phyloP scores from a whole-genome alignment of 192 early-diverging fungal species.

The Coemansia reversa region DNA sequence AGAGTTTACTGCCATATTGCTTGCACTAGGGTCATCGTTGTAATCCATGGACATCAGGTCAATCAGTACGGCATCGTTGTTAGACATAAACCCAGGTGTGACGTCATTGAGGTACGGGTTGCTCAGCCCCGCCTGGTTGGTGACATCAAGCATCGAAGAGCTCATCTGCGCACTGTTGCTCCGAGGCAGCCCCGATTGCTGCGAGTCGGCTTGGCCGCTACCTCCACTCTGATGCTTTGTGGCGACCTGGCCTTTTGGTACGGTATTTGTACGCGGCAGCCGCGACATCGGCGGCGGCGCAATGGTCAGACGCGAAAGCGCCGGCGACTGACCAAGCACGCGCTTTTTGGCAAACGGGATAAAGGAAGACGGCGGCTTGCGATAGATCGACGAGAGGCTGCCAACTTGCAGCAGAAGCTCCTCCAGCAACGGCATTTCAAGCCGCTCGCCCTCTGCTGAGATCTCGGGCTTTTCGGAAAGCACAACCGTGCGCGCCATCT shows the following conservation, averaged over 20 bases:
- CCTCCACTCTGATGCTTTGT: conserved; percentile 4
- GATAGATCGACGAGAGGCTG: conserved; percentile 86
- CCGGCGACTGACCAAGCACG: conserved; percentile 41
- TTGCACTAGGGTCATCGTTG: conserved; percentile 34
- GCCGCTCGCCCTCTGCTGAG: conserved; percentile 89
- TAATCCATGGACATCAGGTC: conserved; percentile 55
- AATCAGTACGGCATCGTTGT: conserved; percentile 44
- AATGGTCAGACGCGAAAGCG: conserved; percentile 46
- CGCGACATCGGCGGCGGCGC: conserved; percentile 42
- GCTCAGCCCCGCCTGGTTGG: conserved; percentile 27
- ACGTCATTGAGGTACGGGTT: conserved; percentile 54
- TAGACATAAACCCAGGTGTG: conserved; percentile 27
- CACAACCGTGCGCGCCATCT: conserved; percentile 69
- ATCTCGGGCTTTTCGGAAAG: conserved; percentile 93
- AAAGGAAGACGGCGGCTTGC: conserved; percentile 86
- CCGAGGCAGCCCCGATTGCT: conserved; percentile 11
- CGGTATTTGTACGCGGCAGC: conserved; percentile 34
- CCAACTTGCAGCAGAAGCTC: conserved; percentile 86
- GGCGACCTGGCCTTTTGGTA: conserved; percentile 12
- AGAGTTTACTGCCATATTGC: conserved; percentile 28
- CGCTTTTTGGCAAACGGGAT: conserved; percentile 66
- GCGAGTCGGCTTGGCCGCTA: not conserved
- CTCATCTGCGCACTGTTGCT: conserved; percentile 36
- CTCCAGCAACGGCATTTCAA: conserved; percentile 80
- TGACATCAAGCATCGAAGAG: conserved; percentile 38